Conservation (phyloP, 345 rosid genomes). For the Aegle marmelos region DNA sequence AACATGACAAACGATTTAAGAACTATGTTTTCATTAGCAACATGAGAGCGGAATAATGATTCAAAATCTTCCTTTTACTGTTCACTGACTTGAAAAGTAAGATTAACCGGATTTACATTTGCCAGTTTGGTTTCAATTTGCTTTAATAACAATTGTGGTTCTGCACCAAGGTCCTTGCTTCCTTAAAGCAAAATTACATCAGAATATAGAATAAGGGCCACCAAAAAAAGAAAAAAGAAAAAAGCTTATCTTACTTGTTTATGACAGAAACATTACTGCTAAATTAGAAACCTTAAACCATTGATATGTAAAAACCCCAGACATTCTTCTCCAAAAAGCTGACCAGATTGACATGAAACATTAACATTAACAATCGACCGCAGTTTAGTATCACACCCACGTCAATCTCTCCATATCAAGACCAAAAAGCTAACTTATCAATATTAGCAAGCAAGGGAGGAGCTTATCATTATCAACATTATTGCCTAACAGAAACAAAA, state of each 20-base stretch:
- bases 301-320: background rate
- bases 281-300: background rate
- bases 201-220: too few species aligned
- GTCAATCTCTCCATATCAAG: background rate
- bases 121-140: background rate
- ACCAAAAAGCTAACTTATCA: background rate
- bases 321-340: background rate
- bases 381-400: background rate
- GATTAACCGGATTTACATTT: background rate
- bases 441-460: constrained; percentile 11
- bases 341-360: background rate
- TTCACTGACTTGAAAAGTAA: constrained; percentile 1
- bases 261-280: background rate
- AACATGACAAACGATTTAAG: background rate
- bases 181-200: background rate
- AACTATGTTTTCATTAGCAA: background rate
- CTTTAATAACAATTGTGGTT: background rate
- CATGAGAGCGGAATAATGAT: background rate
- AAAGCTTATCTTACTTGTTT: background rate
- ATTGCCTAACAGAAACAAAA: constrained; percentile 17
- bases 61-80: background rate
- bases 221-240: too few species aligned
- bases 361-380: background rate
- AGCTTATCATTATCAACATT: constrained; percentile 19
- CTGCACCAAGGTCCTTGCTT: background rate